These are phyloP conservation scores for Boletus sp. DNA, from an alignment of 768 basidiomycete species.

Conservation along the genomic window DNA sequence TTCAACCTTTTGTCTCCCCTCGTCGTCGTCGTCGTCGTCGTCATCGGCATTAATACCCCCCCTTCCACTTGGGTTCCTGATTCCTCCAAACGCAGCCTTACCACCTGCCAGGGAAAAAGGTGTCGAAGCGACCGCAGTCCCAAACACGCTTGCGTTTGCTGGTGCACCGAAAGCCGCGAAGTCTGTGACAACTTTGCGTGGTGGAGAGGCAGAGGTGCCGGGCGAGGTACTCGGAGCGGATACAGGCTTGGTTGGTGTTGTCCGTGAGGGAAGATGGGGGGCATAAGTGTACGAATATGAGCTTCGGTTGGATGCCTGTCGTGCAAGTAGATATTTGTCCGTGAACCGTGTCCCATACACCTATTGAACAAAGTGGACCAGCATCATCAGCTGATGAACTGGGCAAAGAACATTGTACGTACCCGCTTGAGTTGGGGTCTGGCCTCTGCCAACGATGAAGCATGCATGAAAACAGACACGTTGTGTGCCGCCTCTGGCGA, in stretches of 20 bases:
- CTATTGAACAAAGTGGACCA: constrained; percentile 38
- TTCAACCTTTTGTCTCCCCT: constrained; percentile 69
- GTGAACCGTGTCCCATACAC: constrained; percentile 95
- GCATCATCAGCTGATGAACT: neutral
- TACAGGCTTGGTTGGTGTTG: constrained; percentile 39
- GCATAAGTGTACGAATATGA: constrained; percentile 53
- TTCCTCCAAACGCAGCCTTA: constrained; percentile 81
- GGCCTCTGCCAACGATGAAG: constrained; percentile 67
- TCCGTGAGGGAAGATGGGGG: constrained; percentile 44
- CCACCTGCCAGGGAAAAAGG: constrained; percentile 77
- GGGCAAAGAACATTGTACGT: constrained; percentile 16
- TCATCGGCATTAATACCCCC: constrained; percentile 55
- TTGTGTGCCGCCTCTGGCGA: constrained; percentile 88
- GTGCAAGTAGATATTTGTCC: constrained; percentile 86
- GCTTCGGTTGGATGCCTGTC: constrained; percentile 53
- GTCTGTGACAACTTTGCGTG: constrained; percentile 84
- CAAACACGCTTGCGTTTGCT: constrained; percentile 73
- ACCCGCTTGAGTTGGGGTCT: constrained; percentile 79
- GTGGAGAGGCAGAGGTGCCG: constrained; percentile 52
- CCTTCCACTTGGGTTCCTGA: constrained; percentile 44
- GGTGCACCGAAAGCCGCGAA: constrained; percentile 84
- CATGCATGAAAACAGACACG: constrained; percentile 77
- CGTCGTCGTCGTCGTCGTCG: constrained; percentile 68
- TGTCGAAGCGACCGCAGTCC: constrained; percentile 76
- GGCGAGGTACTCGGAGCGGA: constrained; percentile 19